Evolutionary conservation across 768 basidiomycete species (phyloP), one percentile per base, ranked within the genome.

Genomic region (Mycena haematopus): DNA sequence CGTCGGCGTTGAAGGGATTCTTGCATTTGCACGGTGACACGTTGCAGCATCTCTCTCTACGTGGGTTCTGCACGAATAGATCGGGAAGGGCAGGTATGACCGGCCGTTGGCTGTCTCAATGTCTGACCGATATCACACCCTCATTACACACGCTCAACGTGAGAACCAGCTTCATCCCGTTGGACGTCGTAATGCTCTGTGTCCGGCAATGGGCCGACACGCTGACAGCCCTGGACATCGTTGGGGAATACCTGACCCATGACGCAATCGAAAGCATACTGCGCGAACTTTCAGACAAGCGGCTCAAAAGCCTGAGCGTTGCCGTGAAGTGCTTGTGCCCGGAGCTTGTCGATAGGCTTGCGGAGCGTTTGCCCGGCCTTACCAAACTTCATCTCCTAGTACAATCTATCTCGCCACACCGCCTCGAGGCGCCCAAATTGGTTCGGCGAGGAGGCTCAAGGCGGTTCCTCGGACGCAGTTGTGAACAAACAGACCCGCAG

Each of bases 281-380:
- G 22, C 19, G 3, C 31, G 31, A 33, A 25, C 15, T 36, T 10
- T 31, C 11, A 15, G 58, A 40, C 40, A 21, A 33, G 1, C 47
- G 6, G 11, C 42, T 60, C 31, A 21, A 8, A 15, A 51, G 24
- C 15, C 36, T 64, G 29, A 54, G 0, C 7, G n/a, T 59, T 22
- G 31, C 36, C 19, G 40, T 60, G 49, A 29, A 25, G 38, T 51
- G 49, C 49, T 27, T 65, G 40, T 60, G 47, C 21, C 63, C 63
- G 54, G 54, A 65, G 53, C 58, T 65, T 50, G 35, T 65, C 6
- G 63, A 65, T 47, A 40, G 45, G 47, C 47, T 64, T 15, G 57
- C 57, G 52, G 52, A 40, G 40, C 19, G 31, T 13, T 14, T 65
- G 53, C 63, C 63, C 54, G 31, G 22, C 8, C 63, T 65, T 29